Conservation (phyloP, 371 early-diverging fungal genomes). For the Lichtheimia ornata region DNA sequence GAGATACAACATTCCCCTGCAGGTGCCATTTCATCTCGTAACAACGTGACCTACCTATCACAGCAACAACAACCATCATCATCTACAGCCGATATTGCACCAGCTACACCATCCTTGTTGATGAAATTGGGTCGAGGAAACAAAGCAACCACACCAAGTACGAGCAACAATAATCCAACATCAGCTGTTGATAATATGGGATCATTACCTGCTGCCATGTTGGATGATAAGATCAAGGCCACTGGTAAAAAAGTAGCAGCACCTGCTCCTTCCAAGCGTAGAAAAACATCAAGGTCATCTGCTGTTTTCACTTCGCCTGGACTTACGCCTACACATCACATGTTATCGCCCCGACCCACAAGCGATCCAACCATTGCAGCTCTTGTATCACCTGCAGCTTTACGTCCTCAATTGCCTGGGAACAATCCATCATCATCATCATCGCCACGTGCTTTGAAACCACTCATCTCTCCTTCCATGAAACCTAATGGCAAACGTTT, state of each 20-base stretch:
- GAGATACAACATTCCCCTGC: conserved; percentile 7
- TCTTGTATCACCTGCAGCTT: conserved; percentile 40
- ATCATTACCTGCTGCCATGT: conserved; percentile 41
- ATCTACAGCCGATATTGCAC: conserved; percentile 28
- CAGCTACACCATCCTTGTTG: conserved; percentile 66
- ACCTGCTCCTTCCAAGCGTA: conserved; percentile 19
- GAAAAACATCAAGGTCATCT: conserved; percentile 20
- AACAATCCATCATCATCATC: conserved; percentile 6
- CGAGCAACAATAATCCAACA: neutral
- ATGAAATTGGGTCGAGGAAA: conserved; percentile 58
- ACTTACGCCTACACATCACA: conserved; percentile 17
- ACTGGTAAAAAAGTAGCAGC: conserved; percentile 5
- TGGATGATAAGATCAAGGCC: conserved; percentile 14
- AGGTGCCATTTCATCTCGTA: conserved; percentile 14
- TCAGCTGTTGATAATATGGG: conserved; percentile 38
- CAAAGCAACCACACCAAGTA: conserved; percentile 1
- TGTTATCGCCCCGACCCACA: conserved; percentile 16
- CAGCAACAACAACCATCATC: conserved; percentile 9
- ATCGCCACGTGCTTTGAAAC: conserved; percentile 47
- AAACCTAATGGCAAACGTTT: conserved; percentile 45
- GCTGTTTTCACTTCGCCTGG: conserved; percentile 28
- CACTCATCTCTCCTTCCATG: conserved; percentile 55
- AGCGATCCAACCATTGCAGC: conserved; percentile 27
- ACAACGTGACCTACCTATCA: conserved; percentile 3
- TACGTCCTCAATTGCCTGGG: conserved; percentile 19